These are phyloP conservation scores for Botrytis hyacinthi DNA, from an alignment of 2,329 filamentous ascomycete species.

Conservation along the genomic window DNA sequence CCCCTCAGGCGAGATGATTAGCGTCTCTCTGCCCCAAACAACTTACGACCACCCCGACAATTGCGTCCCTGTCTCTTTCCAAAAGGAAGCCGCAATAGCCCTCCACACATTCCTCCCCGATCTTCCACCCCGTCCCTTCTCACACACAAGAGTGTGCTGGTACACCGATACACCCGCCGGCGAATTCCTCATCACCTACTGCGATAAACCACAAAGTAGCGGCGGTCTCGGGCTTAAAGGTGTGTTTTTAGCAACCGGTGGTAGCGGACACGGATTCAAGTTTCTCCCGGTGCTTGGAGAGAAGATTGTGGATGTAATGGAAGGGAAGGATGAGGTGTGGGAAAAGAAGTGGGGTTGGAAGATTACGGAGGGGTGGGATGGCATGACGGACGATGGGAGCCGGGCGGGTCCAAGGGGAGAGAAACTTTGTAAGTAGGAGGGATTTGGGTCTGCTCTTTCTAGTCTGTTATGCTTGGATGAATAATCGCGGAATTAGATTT, in stretches of 20 bases:
- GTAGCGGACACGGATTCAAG: slow-evolving; percentile 51
- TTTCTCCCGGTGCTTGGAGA: slow-evolving; percentile 50
- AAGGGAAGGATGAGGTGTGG: slow-evolving; percentile 44
- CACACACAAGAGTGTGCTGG: slow-evolving; percentile 57
- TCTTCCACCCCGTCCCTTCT: slow-evolving; percentile 52
- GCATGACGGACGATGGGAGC: slow-evolving; percentile 36
- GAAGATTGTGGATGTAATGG: slow-evolving; percentile 44
- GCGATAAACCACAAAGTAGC: slow-evolving; percentile 3
- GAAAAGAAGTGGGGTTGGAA: slow-evolving; percentile 55
- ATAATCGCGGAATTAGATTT: not conserved
- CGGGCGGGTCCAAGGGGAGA: slow-evolving; percentile 34
- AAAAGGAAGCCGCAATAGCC: slow-evolving; percentile 28
- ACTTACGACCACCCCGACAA: slow-evolving; percentile 27
- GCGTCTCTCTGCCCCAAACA: slow-evolving; percentile 31
- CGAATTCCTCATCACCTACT: slow-evolving; percentile 59
- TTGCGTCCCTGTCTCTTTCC: slow-evolving; percentile 30
- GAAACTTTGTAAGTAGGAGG: slow-evolving; percentile 22
- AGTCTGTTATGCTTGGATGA: not conserved
- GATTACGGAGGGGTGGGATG: slow-evolving; percentile 33
- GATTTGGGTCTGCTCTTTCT: not conserved
- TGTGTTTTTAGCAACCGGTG: slow-evolving; percentile 50
- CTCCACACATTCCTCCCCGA: slow-evolving; percentile 50
- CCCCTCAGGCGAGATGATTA: slow-evolving; percentile 19
- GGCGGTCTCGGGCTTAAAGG: slow-evolving; percentile 46
- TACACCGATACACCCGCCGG: slow-evolving; percentile 64